Evolutionary conservation across 768 basidiomycete genomes (phyloP), one percentile per base, ranked within the genome.

Genomic region (Suillus subluteus): DNA sequence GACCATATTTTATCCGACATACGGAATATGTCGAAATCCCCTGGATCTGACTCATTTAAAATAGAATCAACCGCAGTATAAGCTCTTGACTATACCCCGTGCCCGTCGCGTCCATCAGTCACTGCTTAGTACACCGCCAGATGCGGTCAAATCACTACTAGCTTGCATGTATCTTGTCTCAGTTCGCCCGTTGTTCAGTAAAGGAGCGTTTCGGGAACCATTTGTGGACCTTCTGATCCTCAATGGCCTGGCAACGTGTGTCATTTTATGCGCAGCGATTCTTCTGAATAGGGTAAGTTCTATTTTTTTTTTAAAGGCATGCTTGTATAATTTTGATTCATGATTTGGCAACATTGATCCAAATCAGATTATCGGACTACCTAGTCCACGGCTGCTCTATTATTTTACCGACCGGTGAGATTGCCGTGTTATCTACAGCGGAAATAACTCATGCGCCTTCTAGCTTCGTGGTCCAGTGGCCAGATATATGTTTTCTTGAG

Each of bases 211-310:
- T 58, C 32, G 73, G 69, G 46, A 69, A 12, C 66, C 79, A 4
- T 87, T 88, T 72, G 86, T 88, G 35, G 95, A 98, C 65, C 79
- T 94, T 37, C 81, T 99, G 59, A 79, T 99, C 62, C 78, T 99
- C 38, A 99, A 99, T 76, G 98, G 98, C 2, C 98, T 98, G 0
- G 97, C 97, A 16, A 98, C 97, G 7, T 96, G 94, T 74, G 87
- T 96, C 41, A 81, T 91, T 6, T 82, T 99, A 7, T 94, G 91
- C 66, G 66, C 86, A 18, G 88, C 91, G 1, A 84, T 88, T 16
- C 90, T 88, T 73, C 65, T 94, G 52, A 91, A 90, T 70, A 88
- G 86, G 77, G 95, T 93, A 74, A 70, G 87, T 80, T 16, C 54
- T 59, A 48, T 6, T 64, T 61, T 26, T 43, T 40, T 32, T 30